phyloP scores from a whole-genome alignment of 2,329 filamentous ascomycete species.

The Fusarium cyanostomum region DNA sequence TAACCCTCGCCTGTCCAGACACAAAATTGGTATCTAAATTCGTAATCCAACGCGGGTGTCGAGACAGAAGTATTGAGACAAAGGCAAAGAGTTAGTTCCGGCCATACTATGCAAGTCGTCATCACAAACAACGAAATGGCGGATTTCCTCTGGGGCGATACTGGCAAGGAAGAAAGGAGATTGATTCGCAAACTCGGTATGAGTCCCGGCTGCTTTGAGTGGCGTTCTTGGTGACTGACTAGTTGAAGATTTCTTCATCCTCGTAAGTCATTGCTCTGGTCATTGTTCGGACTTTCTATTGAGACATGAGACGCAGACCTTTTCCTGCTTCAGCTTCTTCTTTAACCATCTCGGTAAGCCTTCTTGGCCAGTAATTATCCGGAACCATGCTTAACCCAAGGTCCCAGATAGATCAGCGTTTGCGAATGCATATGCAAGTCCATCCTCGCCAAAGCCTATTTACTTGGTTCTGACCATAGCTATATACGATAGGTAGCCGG shows the following conservation, averaged over 20 bases:
- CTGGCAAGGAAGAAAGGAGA: slow-evolving; percentile 28
- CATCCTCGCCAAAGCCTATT: fast-evolving
- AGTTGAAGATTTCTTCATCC: slow-evolving; percentile 46
- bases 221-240: not conserved
- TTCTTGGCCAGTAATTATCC: fast-evolving
- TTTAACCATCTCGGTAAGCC: slow-evolving; percentile 25
- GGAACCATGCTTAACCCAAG: not conserved
- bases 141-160: slow-evolving; percentile 30
- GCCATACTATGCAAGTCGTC: not conserved
- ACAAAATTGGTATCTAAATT: not conserved
- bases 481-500: slow-evolving; percentile 48
- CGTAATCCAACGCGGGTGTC: not conserved
- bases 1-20: not conserved
- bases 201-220: not conserved
- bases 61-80: not conserved
- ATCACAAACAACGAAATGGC: slow-evolving; percentile 8
- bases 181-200: slow-evolving; percentile 28
- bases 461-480: fast-evolving
- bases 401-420: slow-evolving; percentile 20
- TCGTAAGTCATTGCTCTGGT: slow-evolving; percentile 17
- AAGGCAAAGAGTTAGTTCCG: not conserved
- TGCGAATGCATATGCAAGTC: slow-evolving; percentile 28
- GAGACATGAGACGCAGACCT: not conserved
- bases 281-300: fast-evolving
- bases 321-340: slow-evolving; percentile 33